Evolutionary conservation across 257 asterid species (phyloP), one percentile per base, ranked within the genome.

Genomic region (Anisodus tanguticus): DNA sequence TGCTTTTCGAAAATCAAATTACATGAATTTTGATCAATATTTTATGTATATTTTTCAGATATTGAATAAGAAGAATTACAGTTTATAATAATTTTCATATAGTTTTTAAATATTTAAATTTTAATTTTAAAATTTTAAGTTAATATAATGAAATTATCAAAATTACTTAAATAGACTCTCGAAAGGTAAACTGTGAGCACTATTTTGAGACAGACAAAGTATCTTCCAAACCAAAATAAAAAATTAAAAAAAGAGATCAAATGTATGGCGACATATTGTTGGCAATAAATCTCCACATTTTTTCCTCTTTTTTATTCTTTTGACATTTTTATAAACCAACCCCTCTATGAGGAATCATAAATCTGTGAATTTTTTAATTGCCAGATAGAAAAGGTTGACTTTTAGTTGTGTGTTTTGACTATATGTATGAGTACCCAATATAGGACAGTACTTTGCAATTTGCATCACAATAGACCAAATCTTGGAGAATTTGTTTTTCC

Each of bases 251-350:
- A 12, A 12, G 22, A 47, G 11, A 76, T 76, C 63, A 51, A 53
- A 53, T 53, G 64, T 53, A 13, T 76, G 81, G 81, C 37, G 22
- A 13, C 39, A 77, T 26, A 77, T 77, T 77, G 82, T 26, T 77
- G 49, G 84, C 57, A 83, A 80, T 74, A 57, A 63, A 85, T 88
- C 63, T 31, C 82, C 47, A 13, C 41, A 53, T 77, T 77, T 49
- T 74, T 1, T 16, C 2, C n/a, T 17, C 7, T 31, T 22, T 22
- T 49, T 3, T 19, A 5, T 22, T 37, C 37, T 76, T 19, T 74
- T 49, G 16, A 13, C 12, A 74, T 49, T 47, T 49, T 51, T 7
- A 76, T 53, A 53, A 53, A 31, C 64, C 45, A 77, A 51, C 13
- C 2, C 12, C 47, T 76, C 62, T 10, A 12, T 5, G 22, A 22